A percentile compares a stretch with the other conserved stretches of the same genome.
phyloP scores from a whole-genome alignment of 305 asterid species.

The Plantago coronopus region DNA sequence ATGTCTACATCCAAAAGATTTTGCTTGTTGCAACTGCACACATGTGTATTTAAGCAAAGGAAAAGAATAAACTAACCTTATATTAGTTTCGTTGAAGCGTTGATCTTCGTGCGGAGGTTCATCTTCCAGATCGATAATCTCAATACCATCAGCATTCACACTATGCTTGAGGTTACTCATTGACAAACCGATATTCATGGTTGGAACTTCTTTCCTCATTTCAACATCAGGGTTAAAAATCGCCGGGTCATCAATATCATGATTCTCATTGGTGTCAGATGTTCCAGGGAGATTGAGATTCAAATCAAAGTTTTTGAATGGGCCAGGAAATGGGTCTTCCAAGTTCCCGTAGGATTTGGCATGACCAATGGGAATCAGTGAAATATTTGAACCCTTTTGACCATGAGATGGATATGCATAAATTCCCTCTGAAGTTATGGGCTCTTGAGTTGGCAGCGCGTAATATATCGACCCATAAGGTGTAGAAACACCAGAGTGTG shows the following conservation, averaged over 20 bases:
- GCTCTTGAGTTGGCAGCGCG: conserved; percentile 44
- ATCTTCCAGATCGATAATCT: conserved; percentile 86
- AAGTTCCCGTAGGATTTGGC: conserved; percentile 39
- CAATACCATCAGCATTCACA: conserved; percentile 51
- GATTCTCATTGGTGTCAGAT: conserved; percentile 53
- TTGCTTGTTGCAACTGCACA: neutral
- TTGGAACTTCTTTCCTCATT: conserved; percentile 37
- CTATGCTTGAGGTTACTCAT: conserved; percentile 44
- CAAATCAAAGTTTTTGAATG: conserved; percentile 85
- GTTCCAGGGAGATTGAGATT: conserved; percentile 73
- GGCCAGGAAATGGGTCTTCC: conserved; percentile 58
- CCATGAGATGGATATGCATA: conserved; percentile 37
- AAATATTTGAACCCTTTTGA: conserved; percentile 32
- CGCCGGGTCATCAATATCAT: conserved; percentile 34
- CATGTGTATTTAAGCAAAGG: neutral
- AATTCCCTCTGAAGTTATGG: conserved; percentile 35
- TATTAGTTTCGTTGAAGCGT: conserved; percentile 42
- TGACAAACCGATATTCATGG: conserved; percentile 67
- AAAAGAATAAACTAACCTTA: conserved; percentile 44
- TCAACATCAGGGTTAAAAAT: conserved; percentile 41
- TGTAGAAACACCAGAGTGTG: conserved; percentile 36
- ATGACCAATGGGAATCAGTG: conserved; percentile 43
- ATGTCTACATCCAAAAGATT: neutral
- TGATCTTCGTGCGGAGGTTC: conserved; percentile 64
- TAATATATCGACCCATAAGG: no score